A percentile compares a stretch with the other conserved stretches of the same genome.
Evolutionary conservation across 1,284 basidiomycete genomes (phyloP).

Genomic region (Pseudozyma sp.): DNA sequence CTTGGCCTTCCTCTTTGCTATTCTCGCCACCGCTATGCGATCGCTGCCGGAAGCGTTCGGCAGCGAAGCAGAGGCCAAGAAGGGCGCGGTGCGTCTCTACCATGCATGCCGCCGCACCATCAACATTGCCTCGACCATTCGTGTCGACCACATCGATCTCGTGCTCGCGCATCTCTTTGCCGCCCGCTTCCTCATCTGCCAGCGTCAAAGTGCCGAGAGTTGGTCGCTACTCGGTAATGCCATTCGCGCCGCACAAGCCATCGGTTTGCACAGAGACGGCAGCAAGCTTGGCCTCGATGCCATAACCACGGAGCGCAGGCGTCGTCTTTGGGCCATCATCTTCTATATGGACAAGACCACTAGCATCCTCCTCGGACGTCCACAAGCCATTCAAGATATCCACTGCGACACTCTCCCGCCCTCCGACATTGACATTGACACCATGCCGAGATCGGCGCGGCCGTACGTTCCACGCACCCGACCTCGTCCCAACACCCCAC

Average conservation of each 20-base stretch:
- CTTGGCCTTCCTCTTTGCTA: slow-evolving; percentile 88
- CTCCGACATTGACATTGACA: slow-evolving; percentile 80
- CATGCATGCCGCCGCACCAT: slow-evolving; percentile 75
- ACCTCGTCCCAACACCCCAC: slow-evolving; percentile 71
- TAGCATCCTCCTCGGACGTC: slow-evolving; percentile 84
- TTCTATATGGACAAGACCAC: slow-evolving; percentile 93
- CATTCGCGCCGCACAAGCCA: slow-evolving; percentile 90
- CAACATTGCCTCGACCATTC: slow-evolving; percentile 59
- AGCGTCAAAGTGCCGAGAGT: slow-evolving; percentile 88
- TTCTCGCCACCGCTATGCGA: slow-evolving; percentile 88
- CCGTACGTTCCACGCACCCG: slow-evolving; percentile 39
- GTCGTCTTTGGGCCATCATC: slow-evolving; percentile 91
- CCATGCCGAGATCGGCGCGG: slow-evolving; percentile 67
- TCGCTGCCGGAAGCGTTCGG: slow-evolving; percentile 80
- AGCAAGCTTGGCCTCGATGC: slow-evolving; percentile 75
- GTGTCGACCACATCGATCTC: slow-evolving; percentile 65
- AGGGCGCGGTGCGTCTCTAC: slow-evolving; percentile 55
- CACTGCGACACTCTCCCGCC: slow-evolving; percentile 84
- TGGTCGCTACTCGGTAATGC: slow-evolving; percentile 95
- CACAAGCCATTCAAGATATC: slow-evolving; percentile 80
- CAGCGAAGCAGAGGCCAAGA: slow-evolving; percentile 54
- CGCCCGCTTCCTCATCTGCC: slow-evolving; percentile 91
- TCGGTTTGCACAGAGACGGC: slow-evolving; percentile 91
- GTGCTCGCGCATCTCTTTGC: slow-evolving; percentile 63
- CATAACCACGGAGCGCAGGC: slow-evolving; percentile 85